Conservation (phyloP, 345 rosid species). For the Xanthoceras sorbifolium region DNA sequence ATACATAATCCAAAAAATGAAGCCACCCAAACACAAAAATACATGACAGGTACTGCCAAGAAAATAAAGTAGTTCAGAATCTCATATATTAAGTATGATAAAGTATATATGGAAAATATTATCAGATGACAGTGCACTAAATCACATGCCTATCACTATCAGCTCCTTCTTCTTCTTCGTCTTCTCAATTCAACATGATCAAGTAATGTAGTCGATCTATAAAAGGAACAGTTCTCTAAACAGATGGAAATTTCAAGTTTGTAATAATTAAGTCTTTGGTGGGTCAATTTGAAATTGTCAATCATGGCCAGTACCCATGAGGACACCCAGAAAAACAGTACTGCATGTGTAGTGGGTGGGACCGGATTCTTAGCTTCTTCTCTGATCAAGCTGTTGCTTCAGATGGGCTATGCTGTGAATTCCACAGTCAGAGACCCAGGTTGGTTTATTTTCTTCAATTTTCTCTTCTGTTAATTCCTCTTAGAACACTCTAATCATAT, state of each 20-base stretch:
- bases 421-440: constrained; percentile 81
- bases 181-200: neutral
- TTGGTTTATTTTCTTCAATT: constrained; percentile 14
- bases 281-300: neutral
- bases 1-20: too few species aligned
- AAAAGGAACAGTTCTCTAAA: too few species aligned
- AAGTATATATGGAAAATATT: neutral
- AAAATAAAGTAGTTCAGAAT: too few species aligned
- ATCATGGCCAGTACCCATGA: constrained; percentile 28
- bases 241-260: neutral
- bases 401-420: constrained; percentile 70
- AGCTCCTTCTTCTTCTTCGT: neutral
- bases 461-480: neutral
- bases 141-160: constrained; percentile 31
- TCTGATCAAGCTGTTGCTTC: constrained; percentile 64
- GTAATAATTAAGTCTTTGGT: too few species aligned
- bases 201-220: too few species aligned
- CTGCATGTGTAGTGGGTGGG: constrained; percentile 79
- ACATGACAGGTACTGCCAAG: too few species aligned
- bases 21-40: too few species aligned
- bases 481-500: too few species aligned
- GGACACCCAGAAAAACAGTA: constrained; percentile 38
- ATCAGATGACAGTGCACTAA: constrained; percentile 9
- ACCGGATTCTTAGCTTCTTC: constrained; percentile 67
- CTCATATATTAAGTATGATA: too few species aligned